These are phyloP conservation scores for Solanum commersonii DNA, from an alignment of 257 asterid genomes.

Conservation along the genomic window DNA sequence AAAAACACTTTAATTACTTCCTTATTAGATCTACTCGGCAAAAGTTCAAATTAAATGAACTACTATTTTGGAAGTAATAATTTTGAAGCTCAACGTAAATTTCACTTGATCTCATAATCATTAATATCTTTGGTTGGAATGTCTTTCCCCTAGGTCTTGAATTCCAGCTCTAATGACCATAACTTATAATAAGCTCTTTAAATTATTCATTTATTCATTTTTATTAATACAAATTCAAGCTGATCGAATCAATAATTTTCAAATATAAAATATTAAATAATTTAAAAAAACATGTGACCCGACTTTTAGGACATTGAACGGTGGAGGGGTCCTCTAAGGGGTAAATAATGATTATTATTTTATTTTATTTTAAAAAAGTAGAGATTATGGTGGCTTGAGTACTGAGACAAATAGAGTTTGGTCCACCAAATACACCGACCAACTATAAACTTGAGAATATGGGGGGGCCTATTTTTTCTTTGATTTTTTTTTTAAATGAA, in stretches of 20 bases:
- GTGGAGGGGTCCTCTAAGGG: background rate
- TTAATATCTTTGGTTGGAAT: too few species aligned
- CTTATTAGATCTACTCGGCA: background rate
- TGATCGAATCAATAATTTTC: background rate
- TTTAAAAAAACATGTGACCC: slow-evolving; percentile 1
- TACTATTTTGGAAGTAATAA: background rate
- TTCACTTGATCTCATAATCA: background rate
- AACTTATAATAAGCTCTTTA: background rate
- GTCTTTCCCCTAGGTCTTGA: background rate
- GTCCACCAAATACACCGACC: slow-evolving; percentile 40
- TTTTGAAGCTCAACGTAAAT: background rate
- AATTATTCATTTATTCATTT: background rate
- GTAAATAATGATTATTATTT: background rate
- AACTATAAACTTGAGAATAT: background rate
- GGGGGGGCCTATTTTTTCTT: background rate
- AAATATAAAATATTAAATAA: background rate
- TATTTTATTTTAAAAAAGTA: too few species aligned
- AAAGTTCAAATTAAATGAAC: background rate
- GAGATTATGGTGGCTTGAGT: background rate
- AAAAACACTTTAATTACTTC: background rate
- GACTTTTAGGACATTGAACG: slow-evolving; percentile 9
- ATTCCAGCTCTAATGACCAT: background rate
- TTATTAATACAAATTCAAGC: background rate
- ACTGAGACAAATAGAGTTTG: background rate
- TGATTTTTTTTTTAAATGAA: background rate